Percentiles rank a stretch among this genome's conserved stretches.
Conservation (phyloP, 1,284 basidiomycete genomes). For the Sanguinoderma infundibulare region DNA sequence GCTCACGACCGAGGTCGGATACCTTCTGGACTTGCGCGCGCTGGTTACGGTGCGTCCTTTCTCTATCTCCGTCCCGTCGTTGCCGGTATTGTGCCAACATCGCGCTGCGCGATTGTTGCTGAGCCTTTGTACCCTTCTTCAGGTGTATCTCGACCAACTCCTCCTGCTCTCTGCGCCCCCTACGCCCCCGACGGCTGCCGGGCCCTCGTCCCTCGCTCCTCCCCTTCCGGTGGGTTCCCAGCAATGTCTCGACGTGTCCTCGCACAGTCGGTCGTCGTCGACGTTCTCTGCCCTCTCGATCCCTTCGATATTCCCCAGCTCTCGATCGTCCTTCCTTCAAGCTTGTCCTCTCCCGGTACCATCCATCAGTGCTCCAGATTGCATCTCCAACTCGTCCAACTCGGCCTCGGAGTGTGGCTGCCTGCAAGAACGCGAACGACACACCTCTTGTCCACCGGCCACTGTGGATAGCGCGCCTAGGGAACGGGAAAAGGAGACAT, state of each 20-base stretch:
- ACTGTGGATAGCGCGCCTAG: slow-evolving; percentile 14
- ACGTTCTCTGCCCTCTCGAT: slow-evolving; percentile 34
- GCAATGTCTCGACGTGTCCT: slow-evolving; percentile 10
- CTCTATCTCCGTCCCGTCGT: slow-evolving; percentile 1
- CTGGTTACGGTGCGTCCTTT: slow-evolving; percentile 67
- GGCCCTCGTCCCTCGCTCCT: slow-evolving; percentile 25
- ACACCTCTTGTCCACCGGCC: slow-evolving; percentile 19
- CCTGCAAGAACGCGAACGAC: slow-evolving; percentile 16
- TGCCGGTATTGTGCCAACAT: background rate
- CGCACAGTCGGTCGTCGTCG: slow-evolving; percentile 15
- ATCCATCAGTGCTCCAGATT: slow-evolving; percentile 18
- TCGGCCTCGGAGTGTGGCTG: slow-evolving; percentile 15
- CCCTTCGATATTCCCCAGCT: slow-evolving; percentile 31
- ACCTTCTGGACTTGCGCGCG: slow-evolving; percentile 76
- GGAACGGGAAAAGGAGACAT: slow-evolving; percentile 22
- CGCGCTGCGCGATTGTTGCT: background rate
- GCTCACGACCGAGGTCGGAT: slow-evolving; percentile 81
- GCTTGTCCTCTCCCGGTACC: slow-evolving; percentile 20
- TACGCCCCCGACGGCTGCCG: background rate
- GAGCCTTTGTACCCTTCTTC: background rate
- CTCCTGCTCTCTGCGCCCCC: slow-evolving; percentile 22
- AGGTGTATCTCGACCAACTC: slow-evolving; percentile 42
- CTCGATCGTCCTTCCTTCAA: slow-evolving; percentile 25
- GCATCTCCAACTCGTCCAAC: slow-evolving; percentile 5
- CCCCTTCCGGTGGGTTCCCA: slow-evolving; percentile 9